Evolutionary conservation across 78 protist genomes (phyloP).

Genomic region (Cyanophora paradoxa): DNA sequence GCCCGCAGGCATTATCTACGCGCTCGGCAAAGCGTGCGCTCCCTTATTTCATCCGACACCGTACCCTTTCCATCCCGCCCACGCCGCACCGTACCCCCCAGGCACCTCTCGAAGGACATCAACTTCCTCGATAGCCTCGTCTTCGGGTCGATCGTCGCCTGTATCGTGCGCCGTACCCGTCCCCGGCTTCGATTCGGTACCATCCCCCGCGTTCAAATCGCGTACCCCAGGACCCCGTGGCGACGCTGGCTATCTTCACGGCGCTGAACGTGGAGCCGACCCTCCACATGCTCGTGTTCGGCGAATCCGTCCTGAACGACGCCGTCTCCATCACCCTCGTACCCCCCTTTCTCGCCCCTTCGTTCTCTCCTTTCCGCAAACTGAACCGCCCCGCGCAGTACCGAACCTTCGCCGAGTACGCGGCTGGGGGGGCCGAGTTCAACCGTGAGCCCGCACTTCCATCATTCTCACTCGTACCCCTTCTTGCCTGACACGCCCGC

Average conservation of each 20-base stretch:
- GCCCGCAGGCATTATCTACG: no score
- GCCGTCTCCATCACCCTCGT: slow-evolving; percentile 23
- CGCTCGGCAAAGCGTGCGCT: no score
- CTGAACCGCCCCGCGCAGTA: no score
- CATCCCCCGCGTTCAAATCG: slow-evolving; percentile 24
- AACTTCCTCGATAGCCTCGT: background rate
- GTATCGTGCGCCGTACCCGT: background rate
- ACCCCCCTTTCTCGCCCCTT: background rate
- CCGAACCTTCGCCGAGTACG: no score
- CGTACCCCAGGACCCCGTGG: slow-evolving; percentile 45
- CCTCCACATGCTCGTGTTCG: slow-evolving; percentile 44
- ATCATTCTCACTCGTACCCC: background rate
- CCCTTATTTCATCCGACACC: no score
- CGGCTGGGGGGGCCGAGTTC: no score
- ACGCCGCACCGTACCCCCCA: no score
- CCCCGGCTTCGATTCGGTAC: background rate
- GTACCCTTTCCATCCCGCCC: no score
- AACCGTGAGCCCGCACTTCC: background rate
- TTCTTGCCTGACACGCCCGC: background rate
- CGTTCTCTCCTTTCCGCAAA: background rate
- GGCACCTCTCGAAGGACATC: background rate
- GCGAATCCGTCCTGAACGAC: slow-evolving; percentile 50
- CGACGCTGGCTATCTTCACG: slow-evolving; percentile 43
- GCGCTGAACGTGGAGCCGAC: slow-evolving; percentile 32
- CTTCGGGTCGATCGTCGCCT: background rate